Percentiles rank a stretch among this genome's conserved stretches.
phyloP scores from a whole-genome alignment of 164 flowering plant species.

The Liriodendron chinense region DNA sequence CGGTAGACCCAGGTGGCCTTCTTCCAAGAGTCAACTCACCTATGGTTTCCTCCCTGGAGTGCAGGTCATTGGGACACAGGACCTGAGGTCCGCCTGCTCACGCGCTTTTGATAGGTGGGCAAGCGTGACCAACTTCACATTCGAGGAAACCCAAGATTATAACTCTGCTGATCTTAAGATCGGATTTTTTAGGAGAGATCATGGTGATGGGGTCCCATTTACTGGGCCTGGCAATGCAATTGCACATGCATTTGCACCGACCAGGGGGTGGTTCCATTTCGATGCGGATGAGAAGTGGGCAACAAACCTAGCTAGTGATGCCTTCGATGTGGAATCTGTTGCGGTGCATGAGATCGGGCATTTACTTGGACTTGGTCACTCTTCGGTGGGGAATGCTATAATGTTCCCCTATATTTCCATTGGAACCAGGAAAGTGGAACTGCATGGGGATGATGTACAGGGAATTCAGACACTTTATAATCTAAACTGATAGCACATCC shows the following conservation, averaged over 20 bases:
- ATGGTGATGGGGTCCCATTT: slow-evolving; percentile 77
- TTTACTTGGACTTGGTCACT: slow-evolving; percentile 70
- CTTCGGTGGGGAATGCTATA: slow-evolving; percentile 56
- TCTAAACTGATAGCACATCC: not conserved
- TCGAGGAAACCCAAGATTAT: slow-evolving; percentile 29
- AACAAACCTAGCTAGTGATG: slow-evolving; percentile 25
- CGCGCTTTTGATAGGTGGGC: slow-evolving; percentile 63
- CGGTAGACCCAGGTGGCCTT: slow-evolving; percentile 57
- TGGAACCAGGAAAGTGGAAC: slow-evolving; percentile 42
- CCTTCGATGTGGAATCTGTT: slow-evolving; percentile 69
- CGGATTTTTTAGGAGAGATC: slow-evolving; percentile 58
- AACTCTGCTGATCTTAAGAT: slow-evolving; percentile 47
- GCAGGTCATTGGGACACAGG: slow-evolving; percentile 27
- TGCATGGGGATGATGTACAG: slow-evolving; percentile 50
- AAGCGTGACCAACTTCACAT: slow-evolving; percentile 47
- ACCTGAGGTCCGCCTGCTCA: slow-evolving; percentile 36
- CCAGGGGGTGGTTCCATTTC: slow-evolving; percentile 58
- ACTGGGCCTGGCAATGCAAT: slow-evolving; percentile 69
- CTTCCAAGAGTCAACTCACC: slow-evolving; percentile 23
- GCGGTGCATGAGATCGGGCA: slow-evolving; percentile 93
- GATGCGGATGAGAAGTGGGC: slow-evolving; percentile 74
- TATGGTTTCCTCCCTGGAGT: slow-evolving; percentile 42
- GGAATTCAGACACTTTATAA: slow-evolving; percentile 62
- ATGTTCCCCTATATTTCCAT: slow-evolving; percentile 71
- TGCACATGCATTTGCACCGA: slow-evolving; percentile 85